phyloP scores from a whole-genome alignment of 495 filamentous ascomycete species.

The Xeromyces bisporus region DNA sequence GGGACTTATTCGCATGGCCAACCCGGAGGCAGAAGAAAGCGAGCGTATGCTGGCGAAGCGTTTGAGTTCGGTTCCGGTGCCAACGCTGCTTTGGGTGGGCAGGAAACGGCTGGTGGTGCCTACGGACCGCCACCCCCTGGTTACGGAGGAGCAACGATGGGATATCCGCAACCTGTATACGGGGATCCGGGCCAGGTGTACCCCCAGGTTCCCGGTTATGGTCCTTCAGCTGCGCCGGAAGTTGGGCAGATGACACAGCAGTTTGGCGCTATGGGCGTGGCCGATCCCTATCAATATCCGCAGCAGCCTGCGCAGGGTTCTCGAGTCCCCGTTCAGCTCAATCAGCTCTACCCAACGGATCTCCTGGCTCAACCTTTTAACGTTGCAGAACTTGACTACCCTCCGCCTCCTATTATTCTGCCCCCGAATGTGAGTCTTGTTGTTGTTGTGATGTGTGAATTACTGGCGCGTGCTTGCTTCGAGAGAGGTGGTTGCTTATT shows the following conservation, averaged over 20 bases:
- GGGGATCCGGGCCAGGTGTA: conserved; percentile 30
- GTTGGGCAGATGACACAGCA: conserved; percentile 66
- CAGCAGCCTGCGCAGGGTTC: conserved; percentile 37
- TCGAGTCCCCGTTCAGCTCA: conserved; percentile 41
- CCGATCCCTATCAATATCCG: conserved; percentile 36
- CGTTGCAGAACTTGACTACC: conserved; percentile 77
- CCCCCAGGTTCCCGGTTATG: conserved; percentile 48
- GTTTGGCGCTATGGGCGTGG: conserved; percentile 66
- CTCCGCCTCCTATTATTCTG: conserved; percentile 78
- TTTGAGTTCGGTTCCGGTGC: conserved; percentile 85
- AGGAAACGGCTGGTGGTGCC: conserved; percentile 33
- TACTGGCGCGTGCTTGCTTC: neutral
- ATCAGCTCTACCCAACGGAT: conserved; percentile 84
- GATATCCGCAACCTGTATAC: conserved; percentile 42
- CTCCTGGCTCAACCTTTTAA: conserved; percentile 85
- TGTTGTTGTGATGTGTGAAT: too few species aligned
- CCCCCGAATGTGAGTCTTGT: conserved; percentile 65
- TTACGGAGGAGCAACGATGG: conserved; percentile 19
- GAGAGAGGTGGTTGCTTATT: conserved; percentile 15
- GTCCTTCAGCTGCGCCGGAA: conserved; percentile 33
- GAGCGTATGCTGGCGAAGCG: conserved; percentile 81
- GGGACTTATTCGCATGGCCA: conserved; percentile 14
- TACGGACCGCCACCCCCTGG: conserved; percentile 39
- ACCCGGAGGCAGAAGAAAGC: conserved; percentile 61
- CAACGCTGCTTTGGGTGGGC: conserved; percentile 56